Conservation (phyloP, 1,284 basidiomycete species). For the Trichosporon sp. region DNA sequence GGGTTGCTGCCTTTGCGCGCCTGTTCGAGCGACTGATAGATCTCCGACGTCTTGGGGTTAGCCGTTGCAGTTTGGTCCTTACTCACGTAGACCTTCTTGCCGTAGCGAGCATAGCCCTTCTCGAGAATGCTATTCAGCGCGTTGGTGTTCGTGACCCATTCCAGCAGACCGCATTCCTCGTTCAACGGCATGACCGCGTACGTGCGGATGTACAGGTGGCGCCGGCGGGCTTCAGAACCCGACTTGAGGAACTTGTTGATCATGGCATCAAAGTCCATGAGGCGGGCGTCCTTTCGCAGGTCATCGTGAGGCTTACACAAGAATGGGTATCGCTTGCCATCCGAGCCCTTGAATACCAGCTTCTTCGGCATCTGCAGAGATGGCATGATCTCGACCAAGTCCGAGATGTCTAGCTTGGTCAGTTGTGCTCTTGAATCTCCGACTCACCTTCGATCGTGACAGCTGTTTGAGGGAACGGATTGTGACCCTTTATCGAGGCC, state of each 20-base stretch:
- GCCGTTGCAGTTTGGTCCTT: background rate
- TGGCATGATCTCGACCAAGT: conserved; percentile 86
- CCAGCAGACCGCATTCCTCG: conserved; percentile 94
- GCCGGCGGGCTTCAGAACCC: conserved; percentile 83
- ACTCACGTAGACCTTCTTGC: conserved; percentile 63
- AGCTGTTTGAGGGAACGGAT: conserved; percentile 73
- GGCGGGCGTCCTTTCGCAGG: conserved; percentile 88
- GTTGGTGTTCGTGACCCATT: conserved; percentile 96
- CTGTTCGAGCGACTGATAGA: conserved; percentile 55
- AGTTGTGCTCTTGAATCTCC: background rate
- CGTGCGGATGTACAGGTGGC: conserved; percentile 85
- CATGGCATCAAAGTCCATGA: conserved; percentile 98
- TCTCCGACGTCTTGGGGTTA: conserved; percentile 51
- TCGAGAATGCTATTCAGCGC: conserved; percentile 75
- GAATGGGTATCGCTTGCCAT: conserved; percentile 84
- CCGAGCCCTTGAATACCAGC: conserved; percentile 75
- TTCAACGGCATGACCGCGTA: conserved; percentile 96
- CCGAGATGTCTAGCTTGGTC: conserved; percentile 59
- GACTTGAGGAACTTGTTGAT: conserved; percentile 96
- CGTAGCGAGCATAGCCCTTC: conserved; percentile 65
- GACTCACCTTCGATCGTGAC: conserved; percentile 71
- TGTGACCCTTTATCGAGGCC: conserved; percentile 61
- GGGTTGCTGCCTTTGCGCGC: conserved; percentile 9
- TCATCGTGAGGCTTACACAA: conserved; percentile 98
- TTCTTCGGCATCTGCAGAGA: conserved; percentile 92